Evolutionary conservation across 2,329 filamentous ascomycete genomes (phyloP).

Genomic region (Drechslerella coelobrocha): DNA sequence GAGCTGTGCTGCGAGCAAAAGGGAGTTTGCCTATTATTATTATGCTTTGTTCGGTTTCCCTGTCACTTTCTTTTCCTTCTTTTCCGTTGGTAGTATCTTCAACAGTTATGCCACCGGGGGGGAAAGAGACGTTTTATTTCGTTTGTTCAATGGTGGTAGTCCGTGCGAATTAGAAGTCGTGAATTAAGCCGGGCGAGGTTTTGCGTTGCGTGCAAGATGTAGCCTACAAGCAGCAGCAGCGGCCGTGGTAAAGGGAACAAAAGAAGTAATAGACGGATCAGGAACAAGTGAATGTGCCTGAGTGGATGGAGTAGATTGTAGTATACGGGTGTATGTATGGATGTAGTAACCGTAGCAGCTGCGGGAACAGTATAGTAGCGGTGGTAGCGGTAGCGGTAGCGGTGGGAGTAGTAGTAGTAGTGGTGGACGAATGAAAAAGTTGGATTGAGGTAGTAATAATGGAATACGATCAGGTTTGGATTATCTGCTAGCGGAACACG

Average conservation of each 20-base stretch:
- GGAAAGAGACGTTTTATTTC: no score
- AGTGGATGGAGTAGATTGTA: not conserved
- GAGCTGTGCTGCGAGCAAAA: not conserved
- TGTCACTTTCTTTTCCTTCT: not conserved
- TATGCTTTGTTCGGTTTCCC: not conserved
- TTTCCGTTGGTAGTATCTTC: not conserved
- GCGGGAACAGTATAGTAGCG: not conserved
- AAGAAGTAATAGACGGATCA: not conserved
- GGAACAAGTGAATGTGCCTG: constrained; percentile 7
- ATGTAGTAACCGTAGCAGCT: not conserved
- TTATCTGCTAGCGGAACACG: constrained; percentile 9
- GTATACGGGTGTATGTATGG: not conserved
- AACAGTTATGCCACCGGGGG: not conserved
- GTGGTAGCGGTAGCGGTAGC: not conserved
- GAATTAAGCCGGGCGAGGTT: constrained; percentile 1
- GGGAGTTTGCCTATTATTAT: not conserved
- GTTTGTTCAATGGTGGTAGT: no score
- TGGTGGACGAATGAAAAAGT: constrained; percentile 1
- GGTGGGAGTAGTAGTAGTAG: no score
- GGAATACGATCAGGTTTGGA: constrained; percentile 22
- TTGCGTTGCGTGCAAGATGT: not conserved
- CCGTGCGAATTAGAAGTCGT: not conserved
- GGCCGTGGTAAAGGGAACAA: not conserved
- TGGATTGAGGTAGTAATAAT: not conserved
- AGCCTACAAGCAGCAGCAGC: not conserved